These are phyloP conservation scores for Penicillium sp. DNA, from an alignment of 2,329 filamentous ascomycete genomes.

Conservation along the genomic window DNA sequence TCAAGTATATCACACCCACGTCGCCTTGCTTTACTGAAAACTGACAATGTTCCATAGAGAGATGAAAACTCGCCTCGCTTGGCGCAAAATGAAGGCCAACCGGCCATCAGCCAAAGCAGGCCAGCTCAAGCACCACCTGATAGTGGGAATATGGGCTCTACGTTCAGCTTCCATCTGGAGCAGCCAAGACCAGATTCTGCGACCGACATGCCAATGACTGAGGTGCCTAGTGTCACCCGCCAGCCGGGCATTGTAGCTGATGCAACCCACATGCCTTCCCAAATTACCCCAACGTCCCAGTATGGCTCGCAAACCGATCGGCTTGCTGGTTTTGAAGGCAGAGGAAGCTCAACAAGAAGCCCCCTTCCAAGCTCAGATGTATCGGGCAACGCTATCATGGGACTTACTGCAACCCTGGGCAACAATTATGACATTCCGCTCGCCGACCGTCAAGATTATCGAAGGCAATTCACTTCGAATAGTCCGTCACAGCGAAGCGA, in stretches of 20 bases:
- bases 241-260: background rate
- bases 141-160: background rate
- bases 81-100: background rate
- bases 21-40: background rate
- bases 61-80: background rate
- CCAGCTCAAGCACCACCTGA: background rate
- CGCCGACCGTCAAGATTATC: slow-evolving; percentile 2
- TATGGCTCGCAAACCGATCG: background rate
- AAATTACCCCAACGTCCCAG: background rate
- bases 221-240: background rate
- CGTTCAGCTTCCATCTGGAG: background rate
- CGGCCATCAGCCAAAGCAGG: background rate
- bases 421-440: slow-evolving; percentile 1
- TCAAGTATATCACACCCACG: slow-evolving; percentile 3
- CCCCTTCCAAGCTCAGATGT: slow-evolving; percentile 4
- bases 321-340: background rate
- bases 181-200: background rate
- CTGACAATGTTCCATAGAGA: background rate
- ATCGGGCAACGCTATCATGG: slow-evolving; percentile 12
- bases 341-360: slow-evolving; percentile 4
- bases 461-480: slow-evolving; percentile 9
- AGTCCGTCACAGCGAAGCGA: slow-evolving; percentile 27
- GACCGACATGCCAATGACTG: background rate
- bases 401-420: slow-evolving; percentile 1
- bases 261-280: background rate